A percentile compares a stretch with the other conserved stretches of the same genome.
Evolutionary conservation across 1,284 basidiomycete species (phyloP).

Genomic region (Ceratorhiza oryzae-sativae): DNA sequence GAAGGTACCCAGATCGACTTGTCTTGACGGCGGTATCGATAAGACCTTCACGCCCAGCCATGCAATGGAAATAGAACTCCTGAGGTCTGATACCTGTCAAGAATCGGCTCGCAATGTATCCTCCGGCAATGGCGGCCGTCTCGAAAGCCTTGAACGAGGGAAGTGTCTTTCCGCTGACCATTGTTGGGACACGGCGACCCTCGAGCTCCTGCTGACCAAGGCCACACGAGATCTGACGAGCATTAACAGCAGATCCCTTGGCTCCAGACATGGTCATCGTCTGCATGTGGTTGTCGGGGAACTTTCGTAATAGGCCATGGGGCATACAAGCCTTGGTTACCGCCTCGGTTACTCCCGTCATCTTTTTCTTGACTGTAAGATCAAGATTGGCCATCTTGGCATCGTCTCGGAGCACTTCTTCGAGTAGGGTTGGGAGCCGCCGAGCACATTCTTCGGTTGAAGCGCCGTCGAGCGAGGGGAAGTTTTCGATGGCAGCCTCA

Average conservation of each 20-base stretch:
- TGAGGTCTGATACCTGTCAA: conserved; percentile 98
- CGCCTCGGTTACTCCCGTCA: conserved; percentile 79
- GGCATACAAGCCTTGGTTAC: conserved; percentile 93
- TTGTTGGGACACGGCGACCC: conserved; percentile 97
- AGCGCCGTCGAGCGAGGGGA: conserved; percentile 55
- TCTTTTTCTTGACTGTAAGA: conserved; percentile 86
- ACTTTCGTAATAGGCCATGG: conserved; percentile 85
- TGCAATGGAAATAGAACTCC: conserved; percentile 99
- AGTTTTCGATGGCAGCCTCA: conserved; percentile 88
- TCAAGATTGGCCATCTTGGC: conserved; percentile 97
- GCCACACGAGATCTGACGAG: conserved; percentile 95
- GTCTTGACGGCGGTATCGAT: conserved; percentile 99
- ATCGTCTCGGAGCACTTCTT: conserved; percentile 97
- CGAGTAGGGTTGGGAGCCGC: conserved; percentile 68
- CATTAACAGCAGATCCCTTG: conserved; percentile 98
- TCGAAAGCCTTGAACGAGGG: conserved; percentile 98
- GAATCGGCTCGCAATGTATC: conserved; percentile 99
- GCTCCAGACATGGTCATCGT: conserved; percentile 99
- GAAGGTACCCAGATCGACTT: conserved; percentile 96
- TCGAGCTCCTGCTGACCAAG: conserved; percentile 98
- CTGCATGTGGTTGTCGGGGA: conserved; percentile 99
- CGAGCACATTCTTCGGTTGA: conserved; percentile 56
- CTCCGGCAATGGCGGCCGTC: conserved; percentile 95
- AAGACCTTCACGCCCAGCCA: conserved; percentile 98
- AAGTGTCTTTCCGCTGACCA: conserved; percentile 98